phyloP scores from a whole-genome alignment of 148 eudicot species.

The Amaranthus cruentus region DNA sequence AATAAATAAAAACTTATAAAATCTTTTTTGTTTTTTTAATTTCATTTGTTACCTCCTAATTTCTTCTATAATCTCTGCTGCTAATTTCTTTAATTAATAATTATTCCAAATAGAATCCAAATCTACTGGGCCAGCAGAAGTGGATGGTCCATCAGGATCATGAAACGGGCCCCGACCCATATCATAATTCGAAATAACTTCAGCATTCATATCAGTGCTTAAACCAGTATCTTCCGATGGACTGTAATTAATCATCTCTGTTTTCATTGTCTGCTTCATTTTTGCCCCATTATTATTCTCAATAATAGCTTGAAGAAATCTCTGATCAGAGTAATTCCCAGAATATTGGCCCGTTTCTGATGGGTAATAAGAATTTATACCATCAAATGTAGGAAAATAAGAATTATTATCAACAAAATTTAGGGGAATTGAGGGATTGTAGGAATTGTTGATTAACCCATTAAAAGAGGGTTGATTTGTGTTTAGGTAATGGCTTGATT shows the following conservation, averaged over 20 bases:
- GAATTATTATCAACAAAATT: neutral
- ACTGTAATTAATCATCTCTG: constrained; percentile 36
- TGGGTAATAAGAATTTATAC: neutral
- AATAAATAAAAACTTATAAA: neutral
- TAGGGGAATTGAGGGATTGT: constrained; percentile 4
- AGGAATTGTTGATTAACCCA: constrained; percentile 14
- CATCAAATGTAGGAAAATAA: constrained; percentile 5
- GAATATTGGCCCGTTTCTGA: constrained; percentile 23
- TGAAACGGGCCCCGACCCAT: constrained; percentile 38
- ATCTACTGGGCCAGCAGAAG: constrained; percentile 42
- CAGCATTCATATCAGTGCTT: constrained; percentile 45
- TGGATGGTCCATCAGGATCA: constrained; percentile 44
- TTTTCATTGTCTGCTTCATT: constrained; percentile 39
- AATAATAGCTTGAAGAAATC: constrained; percentile 41
- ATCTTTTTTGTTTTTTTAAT: neutral
- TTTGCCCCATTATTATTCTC: constrained; percentile 32
- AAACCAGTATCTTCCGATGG: constrained; percentile 51
- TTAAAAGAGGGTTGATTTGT: constrained; percentile 10
- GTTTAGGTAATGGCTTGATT: constrained; percentile 14
- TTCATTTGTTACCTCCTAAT: neutral
- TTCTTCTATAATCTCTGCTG: neutral
- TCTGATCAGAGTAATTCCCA: constrained; percentile 43
- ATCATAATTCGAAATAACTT: constrained; percentile 43
- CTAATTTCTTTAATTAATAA: constrained; percentile 24
- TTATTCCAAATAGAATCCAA: constrained; percentile 44